phyloP scores from a whole-genome alignment of 2,329 filamentous ascomycete species.

The Colletotrichum sp. region DNA sequence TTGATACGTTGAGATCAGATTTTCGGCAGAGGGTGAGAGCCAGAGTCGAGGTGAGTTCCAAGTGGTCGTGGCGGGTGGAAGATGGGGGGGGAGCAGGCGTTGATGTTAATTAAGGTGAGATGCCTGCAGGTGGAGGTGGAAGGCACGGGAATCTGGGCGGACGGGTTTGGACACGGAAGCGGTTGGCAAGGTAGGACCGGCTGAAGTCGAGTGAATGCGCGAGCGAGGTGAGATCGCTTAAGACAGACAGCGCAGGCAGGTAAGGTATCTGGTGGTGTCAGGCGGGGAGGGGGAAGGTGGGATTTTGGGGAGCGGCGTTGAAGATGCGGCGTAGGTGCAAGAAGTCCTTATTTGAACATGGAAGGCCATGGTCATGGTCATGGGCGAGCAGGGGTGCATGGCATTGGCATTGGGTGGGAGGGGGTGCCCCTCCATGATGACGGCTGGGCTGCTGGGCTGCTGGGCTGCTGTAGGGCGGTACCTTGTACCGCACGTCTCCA shows the following conservation, averaged over 20 bases:
- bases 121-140: neutral
- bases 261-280: slow-evolving; percentile 7
- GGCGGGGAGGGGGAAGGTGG: slow-evolving; percentile 3
- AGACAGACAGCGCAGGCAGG: neutral
- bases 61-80: neutral
- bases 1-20: neutral
- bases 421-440: slow-evolving; percentile 19
- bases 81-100: neutral
- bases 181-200: neutral
- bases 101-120: neutral
- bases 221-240: neutral
- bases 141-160: neutral
- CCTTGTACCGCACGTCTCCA: slow-evolving; percentile 1
- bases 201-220: neutral
- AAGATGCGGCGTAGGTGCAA: slow-evolving; percentile 17
- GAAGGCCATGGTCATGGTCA: neutral
- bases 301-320: slow-evolving; percentile 13
- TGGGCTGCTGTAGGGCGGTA: neutral
- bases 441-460: slow-evolving; percentile 6
- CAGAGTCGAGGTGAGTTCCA: neutral
- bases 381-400: neutral
- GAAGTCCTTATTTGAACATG: slow-evolving; percentile 22
- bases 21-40: slow-evolving; percentile 1
- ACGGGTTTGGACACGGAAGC: neutral
- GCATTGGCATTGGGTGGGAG: neutral